These are phyloP conservation scores for Obelidium mucronatum DNA, from an alignment of 192 early-diverging fungal genomes.

Conservation along the genomic window DNA sequence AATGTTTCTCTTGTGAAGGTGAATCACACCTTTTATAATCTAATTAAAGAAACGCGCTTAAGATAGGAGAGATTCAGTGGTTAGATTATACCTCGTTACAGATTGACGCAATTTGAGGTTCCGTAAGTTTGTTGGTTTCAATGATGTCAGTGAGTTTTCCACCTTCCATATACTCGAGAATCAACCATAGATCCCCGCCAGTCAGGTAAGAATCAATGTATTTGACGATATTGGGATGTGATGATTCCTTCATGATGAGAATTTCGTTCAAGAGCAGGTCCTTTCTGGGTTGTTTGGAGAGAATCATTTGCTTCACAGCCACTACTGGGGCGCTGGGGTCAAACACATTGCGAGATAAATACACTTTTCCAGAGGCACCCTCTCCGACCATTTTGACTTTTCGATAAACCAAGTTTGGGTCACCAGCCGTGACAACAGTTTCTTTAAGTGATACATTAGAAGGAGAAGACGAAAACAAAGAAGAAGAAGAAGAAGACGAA, in stretches of 20 bases:
- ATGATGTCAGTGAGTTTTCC: slow-evolving; percentile 92
- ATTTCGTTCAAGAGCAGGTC: slow-evolving; percentile 95
- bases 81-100: slow-evolving; percentile 33
- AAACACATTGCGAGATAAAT: neutral
- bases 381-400: slow-evolving; percentile 96
- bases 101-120: slow-evolving; percentile 50
- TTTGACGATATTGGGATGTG: slow-evolving; percentile 91
- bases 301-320: slow-evolving; percentile 95
- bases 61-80: neutral
- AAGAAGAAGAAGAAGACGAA: no score
- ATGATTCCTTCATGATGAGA: slow-evolving; percentile 89
- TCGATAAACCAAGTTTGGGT: slow-evolving; percentile 87
- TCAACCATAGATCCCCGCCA: slow-evolving; percentile 84
- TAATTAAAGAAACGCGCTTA: slow-evolving; percentile 21
- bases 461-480: no score
- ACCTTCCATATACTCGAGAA: slow-evolving; percentile 97
- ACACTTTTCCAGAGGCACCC: slow-evolving; percentile 54
- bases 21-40: slow-evolving; percentile 81
- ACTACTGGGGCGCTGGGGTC: slow-evolving; percentile 53
- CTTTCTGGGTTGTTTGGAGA: slow-evolving; percentile 85
- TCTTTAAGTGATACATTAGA: slow-evolving; percentile 20
- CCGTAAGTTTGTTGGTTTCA: slow-evolving; percentile 71
- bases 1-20: slow-evolving; percentile 82
- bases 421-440: slow-evolving; percentile 87
- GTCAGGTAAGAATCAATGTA: slow-evolving; percentile 86